Evolutionary conservation across 2,329 filamentous ascomycete genomes (phyloP), one percentile per base, ranked within the genome.

Genomic region (Xylariales sp.): DNA sequence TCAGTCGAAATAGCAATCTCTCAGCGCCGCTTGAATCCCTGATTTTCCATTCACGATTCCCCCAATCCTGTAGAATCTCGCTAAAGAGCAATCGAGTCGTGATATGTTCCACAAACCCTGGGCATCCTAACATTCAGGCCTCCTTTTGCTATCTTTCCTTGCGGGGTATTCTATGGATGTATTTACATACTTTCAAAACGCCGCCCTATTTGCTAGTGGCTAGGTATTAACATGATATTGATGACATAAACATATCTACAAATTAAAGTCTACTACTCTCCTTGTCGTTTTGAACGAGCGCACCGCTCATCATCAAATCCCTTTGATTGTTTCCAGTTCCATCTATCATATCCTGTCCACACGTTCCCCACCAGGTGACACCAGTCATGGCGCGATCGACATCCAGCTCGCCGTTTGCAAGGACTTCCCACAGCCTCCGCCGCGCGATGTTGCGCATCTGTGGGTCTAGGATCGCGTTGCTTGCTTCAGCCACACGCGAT

Each of bases 381-480:
- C 91, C 93, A 39, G 92, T 85, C 48, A 90, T 88, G 6, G 93
- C 91, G 67, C 93, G 86, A 77, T 97, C 92, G 30, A 97, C 90
- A 79, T 97, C 94, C 89, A 97, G 91, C 81, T 97, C 93, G 3
- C 93, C 93, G 73, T 87, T 90, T 48, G 90, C 90, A 9, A 97
- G 80, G 2, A 93, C 86, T 65, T 96, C 90, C 90, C 92, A 94
- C 78, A 97, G 91, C 57, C 93, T 84, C 70, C 89, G 85, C 75
- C 90, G 89, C 45, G 90, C 92, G 2, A 84, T 82, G 54, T 89
- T 85, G 50, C 89, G 85, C 83, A 94, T 88, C 3, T 75, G 78
- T 0, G 83, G 80, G 69, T 93, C 89, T 2, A 83, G 78, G 34
- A 97, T 87, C 16, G 81, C 80, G 71, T 90, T 89, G 67, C 96